Base-by-base conservation (phyloP, 345 rosid genomes). In the Ceriops decandra region DNA sequence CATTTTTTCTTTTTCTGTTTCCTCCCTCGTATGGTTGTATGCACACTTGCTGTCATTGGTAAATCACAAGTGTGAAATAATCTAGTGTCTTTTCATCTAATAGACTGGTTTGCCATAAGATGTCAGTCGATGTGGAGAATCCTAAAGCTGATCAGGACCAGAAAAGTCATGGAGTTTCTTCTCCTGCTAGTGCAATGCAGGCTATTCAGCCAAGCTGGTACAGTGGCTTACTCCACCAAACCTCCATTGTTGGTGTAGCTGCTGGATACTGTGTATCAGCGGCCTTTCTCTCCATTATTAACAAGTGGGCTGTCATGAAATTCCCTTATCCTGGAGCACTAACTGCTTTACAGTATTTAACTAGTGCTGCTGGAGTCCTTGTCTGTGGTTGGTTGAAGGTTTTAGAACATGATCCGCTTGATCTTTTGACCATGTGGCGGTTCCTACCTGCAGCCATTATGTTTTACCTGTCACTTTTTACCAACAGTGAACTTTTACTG, bases 281-380 rank as follows among this genome's bases (percentile, higher is more conserved):
- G n/a, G 87, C 96, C 52, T 80, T 95, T 66, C 95, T 91, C 63
- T 95, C 98, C 11, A 90, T 95, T 81, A 91, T 95, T 82, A 91
- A 95, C 83, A 95, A 95, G 81, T 95, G 97, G 98, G 98, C 99
- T 11, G 72, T 95, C 69, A 95, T 88, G 96, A 87, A 88, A 74
- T 95, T 95, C 72, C 99, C 99, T 38, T 91, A 90, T 66, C 99
- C 99, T 0, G 98, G 99, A 32, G 97, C 98, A 1, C 82, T 95
- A 21, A 95, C 99, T 2, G 99, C 98, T 22, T 72, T 95, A 68
- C 97, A 95, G 76, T 95, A 95, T 81, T 81, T 95, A 57, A 88
- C 93, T 2, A 91, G 99, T 76, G 88, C 90, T 5, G 84, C 92
- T 49, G 99, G 99, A 36, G 99, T 95, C 1, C 13, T 87, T 15